Evolutionary conservation across 1,284 basidiomycete species (phyloP), one percentile per base, ranked within the genome.

Genomic region (Anthracocystis panici-leucophaei): DNA sequence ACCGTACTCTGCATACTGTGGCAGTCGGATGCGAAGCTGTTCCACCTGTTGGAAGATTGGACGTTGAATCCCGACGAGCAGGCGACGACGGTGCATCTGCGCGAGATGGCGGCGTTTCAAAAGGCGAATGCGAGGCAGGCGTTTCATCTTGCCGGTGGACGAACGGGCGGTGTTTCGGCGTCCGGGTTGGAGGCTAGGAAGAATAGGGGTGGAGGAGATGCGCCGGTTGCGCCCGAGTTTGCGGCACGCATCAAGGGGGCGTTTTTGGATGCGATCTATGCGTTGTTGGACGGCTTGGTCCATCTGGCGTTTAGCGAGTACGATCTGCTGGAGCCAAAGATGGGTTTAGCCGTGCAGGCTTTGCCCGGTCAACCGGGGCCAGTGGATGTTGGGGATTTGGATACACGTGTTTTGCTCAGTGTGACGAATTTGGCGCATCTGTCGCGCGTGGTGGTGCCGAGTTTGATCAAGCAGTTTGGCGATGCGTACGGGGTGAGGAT

Each of bases 31-130:
- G 91, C 95, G 0, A 90, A 90, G 67, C 86, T 92, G 10, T 92
- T 98, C 82, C 92, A 94, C 85, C 88, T 91, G 63, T 88, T 98
- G 21, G 97, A 99, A 84, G 90, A 90, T 45, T 98, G 95, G 95
- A 87, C 89, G 14, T 87, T 90, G 1, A 91, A 90, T 66, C 70
- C 87, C 5, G 84, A 87, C 29, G 83, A 86, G 57, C 75, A 81
- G 48, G 78, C 87, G 0, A 88, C 87, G 0, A 89, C 88, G 5
- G 73, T 87, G 23, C 90, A 89, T 80, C 89, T 98, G 53, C 87
- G 88, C 16, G 89, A 92, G 59, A 89, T 98, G 60, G 91, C 93
- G 65, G 87, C 89, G 0, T 95, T 95, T 86, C 95, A 99, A 83
- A 89, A 91, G 62, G 91, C 94, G 70, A 88, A 94, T 79, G 90